Evolutionary conservation across 352 stramenopile species (phyloP).

Genomic region (Pythium monospermum): DNA sequence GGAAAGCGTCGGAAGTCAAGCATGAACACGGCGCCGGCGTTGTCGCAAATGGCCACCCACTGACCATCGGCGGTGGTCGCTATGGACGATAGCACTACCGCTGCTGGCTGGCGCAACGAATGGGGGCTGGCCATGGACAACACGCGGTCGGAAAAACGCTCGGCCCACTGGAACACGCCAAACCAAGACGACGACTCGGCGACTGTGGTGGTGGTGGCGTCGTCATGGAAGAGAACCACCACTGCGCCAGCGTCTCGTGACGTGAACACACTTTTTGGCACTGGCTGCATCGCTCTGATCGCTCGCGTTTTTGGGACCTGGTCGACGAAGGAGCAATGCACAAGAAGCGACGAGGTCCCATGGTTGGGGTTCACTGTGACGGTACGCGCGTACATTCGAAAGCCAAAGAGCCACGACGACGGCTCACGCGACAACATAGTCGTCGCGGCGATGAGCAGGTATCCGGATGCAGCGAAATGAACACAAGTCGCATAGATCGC

Average conservation of each 20-base stretch:
- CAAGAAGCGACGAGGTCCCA: conserved; percentile 19
- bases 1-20: conserved; percentile 29
- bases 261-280: not conserved
- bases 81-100: conserved; percentile 11
- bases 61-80: conserved; percentile 26
- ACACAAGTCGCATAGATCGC: conserved; percentile 29
- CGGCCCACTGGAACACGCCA: conserved; percentile 46
- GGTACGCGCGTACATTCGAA: conserved; percentile 34
- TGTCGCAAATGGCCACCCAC: conserved; percentile 29
- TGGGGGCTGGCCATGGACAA: conserved; percentile 33
- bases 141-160: conserved; percentile 49
- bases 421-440: not conserved
- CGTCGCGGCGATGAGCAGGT: conserved; percentile 38
- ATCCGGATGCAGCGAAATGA: conserved; percentile 30
- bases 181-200: conserved; percentile 23
- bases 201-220: not conserved
- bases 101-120: conserved; percentile 16
- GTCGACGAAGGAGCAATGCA: conserved; percentile 43
- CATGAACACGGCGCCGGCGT: conserved; percentile 23
- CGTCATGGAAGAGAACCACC: conserved; percentile 25
- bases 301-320: not conserved
- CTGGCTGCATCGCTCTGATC: not conserved
- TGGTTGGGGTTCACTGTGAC: not conserved
- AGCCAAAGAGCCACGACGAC: conserved; percentile 36
- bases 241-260: conserved; percentile 25